Evolutionary conservation across 352 stramenopile genomes (phyloP).

Genomic region (Globisporangium cystogenes): DNA sequence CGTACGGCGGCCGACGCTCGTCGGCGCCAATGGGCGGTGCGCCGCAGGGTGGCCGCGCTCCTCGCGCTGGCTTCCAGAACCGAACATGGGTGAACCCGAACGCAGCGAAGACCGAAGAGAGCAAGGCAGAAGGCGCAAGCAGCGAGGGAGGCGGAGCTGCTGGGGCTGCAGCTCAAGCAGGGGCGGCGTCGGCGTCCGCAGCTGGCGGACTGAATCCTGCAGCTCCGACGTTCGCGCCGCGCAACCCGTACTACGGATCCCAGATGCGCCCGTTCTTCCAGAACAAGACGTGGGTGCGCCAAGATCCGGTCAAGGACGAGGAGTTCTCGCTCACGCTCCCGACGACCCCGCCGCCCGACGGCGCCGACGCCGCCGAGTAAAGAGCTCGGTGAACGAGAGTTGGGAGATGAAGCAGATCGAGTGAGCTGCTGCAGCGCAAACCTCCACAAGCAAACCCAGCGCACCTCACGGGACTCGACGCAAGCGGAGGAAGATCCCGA

Average conservation of each 20-base stretch:
- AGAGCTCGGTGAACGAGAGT: neutral
- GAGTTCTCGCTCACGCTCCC: conserved; percentile 70
- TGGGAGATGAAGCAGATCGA: too few relatives aligned
- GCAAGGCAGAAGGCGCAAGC: conserved; percentile 11
- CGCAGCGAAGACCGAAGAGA: conserved; percentile 42
- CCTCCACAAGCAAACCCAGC: too few relatives aligned
- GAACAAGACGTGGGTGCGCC: conserved; percentile 86
- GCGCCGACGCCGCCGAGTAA: conserved; percentile 23
- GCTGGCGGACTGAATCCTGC: conserved; percentile 24
- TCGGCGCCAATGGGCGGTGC: neutral
- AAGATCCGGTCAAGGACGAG: conserved; percentile 62
- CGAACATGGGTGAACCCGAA: conserved; percentile 84
- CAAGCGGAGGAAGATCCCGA: too few relatives aligned
- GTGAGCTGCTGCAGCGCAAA: too few relatives aligned
- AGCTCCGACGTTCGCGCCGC: conserved; percentile 35
- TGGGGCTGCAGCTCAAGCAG: neutral
- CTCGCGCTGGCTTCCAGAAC: conserved; percentile 70
- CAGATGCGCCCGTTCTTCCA: conserved; percentile 82
- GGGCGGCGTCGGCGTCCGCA: neutral
- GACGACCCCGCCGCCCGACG: conserved; percentile 61
- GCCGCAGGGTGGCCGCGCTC: conserved; percentile 19
- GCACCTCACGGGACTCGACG: too few relatives aligned
- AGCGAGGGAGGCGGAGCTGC: conserved; percentile 11
- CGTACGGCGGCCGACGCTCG: conserved; percentile 1
- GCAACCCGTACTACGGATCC: conserved; percentile 61